Evolutionary conservation across 1,284 basidiomycete genomes (phyloP).

Genomic region (Peniophora sp.): DNA sequence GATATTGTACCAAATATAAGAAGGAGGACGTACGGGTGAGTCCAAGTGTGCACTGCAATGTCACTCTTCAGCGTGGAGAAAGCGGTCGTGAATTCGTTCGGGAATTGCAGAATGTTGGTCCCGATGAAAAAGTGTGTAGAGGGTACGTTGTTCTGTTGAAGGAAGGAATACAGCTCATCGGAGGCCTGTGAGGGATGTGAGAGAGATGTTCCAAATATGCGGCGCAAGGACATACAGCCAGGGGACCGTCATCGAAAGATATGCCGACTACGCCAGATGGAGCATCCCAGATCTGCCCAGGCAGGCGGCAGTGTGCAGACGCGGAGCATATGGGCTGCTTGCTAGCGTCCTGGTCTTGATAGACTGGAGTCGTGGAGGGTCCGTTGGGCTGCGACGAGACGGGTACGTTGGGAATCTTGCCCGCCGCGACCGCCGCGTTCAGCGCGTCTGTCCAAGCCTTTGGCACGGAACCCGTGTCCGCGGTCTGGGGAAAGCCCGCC

Average conservation of each 20-base stretch:
- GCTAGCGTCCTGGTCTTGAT: constrained; percentile 43
- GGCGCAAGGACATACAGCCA: constrained; percentile 42
- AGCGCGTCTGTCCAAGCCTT: constrained; percentile 62
- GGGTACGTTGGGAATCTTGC: constrained; percentile 68
- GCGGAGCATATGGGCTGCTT: constrained; percentile 53
- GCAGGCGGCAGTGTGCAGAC: constrained; percentile 52
- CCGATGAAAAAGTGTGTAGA: constrained; percentile 86
- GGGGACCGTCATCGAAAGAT: constrained; percentile 78
- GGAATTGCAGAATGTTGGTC: constrained; percentile 53
- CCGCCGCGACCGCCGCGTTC: constrained; percentile 52
- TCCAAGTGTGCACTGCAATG: constrained; percentile 76
- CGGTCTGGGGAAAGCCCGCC: constrained; percentile 40
- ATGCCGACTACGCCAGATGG: constrained; percentile 52
- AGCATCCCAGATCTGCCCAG: constrained; percentile 65
- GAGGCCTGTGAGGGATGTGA: constrained; percentile 17
- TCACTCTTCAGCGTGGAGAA: constrained; percentile 47
- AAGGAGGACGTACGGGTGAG: constrained; percentile 39
- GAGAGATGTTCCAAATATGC: not conserved
- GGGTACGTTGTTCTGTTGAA: constrained; percentile 47
- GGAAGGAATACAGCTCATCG: constrained; percentile 43
- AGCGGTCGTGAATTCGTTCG: constrained; percentile 44
- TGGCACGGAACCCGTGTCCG: constrained; percentile 42
- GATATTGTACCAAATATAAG: too few species aligned
- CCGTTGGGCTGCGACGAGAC: constrained; percentile 28
- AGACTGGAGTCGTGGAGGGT: constrained; percentile 39